Evolutionary conservation across 2,329 filamentous ascomycete species (phyloP).

Genomic region (Exophiala lecanii-corni): DNA sequence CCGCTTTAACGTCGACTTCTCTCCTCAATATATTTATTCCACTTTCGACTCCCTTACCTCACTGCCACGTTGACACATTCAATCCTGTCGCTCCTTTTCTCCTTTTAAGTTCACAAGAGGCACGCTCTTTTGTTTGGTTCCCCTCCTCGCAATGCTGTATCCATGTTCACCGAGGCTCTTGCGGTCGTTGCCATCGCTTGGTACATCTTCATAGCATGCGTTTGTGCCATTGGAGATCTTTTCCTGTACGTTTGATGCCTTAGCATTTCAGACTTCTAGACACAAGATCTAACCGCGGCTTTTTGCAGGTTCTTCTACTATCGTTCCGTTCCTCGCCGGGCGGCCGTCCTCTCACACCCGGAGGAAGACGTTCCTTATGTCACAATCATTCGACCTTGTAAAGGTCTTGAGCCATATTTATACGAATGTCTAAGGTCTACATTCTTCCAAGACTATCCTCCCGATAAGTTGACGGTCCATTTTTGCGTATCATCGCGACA

Average conservation of each 20-base stretch:
- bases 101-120: no score
- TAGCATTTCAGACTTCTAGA: no score
- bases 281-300: no score
- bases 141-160: conserved; percentile 18
- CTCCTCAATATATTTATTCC: no score
- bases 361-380: conserved; percentile 64
- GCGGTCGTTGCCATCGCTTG: conserved; percentile 50
- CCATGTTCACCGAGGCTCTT: conserved; percentile 32
- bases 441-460: conserved; percentile 77
- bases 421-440: conserved; percentile 89
- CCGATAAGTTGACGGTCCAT: conserved; percentile 68
- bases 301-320: conserved; percentile 55
- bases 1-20: no score
- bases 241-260: conserved; percentile 50
- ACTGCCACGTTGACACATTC: no score
- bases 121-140: no score
- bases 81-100: no score
- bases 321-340: conserved; percentile 41
- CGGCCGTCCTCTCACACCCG: conserved; percentile 37
- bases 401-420: conserved; percentile 81
- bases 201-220: conserved; percentile 52
- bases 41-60: no score
- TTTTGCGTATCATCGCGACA: conserved; percentile 72
- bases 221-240: conserved; percentile 55
- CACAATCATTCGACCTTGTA: conserved; percentile 88